A percentile compares a stretch with the other conserved stretches of the same genome.
Evolutionary conservation across 768 basidiomycete species (phyloP).

Genomic region (Leccinellum luteum): DNA sequence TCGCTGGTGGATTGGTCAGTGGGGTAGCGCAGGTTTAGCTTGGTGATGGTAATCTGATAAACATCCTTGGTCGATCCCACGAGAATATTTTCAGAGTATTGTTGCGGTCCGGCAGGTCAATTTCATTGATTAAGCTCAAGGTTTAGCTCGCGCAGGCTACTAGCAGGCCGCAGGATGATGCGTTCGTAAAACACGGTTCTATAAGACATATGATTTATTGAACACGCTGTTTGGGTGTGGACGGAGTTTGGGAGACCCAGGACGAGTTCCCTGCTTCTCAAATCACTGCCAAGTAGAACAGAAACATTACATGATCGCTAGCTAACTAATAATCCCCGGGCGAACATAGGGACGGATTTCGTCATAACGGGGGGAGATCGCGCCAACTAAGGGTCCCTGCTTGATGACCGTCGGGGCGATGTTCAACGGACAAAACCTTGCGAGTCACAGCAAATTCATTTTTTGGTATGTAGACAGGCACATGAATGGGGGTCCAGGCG

Average conservation of each 20-base stretch:
- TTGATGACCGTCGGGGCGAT: neutral
- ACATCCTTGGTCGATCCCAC: neutral
- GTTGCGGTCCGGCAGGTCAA: neutral
- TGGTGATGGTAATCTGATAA: neutral
- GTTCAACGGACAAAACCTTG: neutral
- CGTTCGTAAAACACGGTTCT: neutral
- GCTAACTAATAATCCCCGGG: neutral
- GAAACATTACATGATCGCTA: neutral
- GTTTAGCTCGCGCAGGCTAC: neutral
- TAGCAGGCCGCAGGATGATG: neutral
- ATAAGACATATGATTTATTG: neutral
- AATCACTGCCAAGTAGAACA: neutral
- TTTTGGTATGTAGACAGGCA: neutral
- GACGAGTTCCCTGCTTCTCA: neutral
- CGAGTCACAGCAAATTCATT: neutral
- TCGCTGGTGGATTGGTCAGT: constrained; percentile 61
- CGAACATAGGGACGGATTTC: neutral
- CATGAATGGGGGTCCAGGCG: neutral
- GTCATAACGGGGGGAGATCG: constrained; percentile 11
- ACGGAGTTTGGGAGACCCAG: constrained; percentile 5
- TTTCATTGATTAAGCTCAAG: neutral
- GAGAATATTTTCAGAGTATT: too few relatives aligned
- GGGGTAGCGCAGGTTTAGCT: constrained; percentile 24
- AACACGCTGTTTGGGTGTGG: constrained; percentile 17
- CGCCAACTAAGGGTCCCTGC: constrained; percentile 1